phyloP scores from a whole-genome alignment of 331 rosid genomes.

The Ulmus americana region DNA sequence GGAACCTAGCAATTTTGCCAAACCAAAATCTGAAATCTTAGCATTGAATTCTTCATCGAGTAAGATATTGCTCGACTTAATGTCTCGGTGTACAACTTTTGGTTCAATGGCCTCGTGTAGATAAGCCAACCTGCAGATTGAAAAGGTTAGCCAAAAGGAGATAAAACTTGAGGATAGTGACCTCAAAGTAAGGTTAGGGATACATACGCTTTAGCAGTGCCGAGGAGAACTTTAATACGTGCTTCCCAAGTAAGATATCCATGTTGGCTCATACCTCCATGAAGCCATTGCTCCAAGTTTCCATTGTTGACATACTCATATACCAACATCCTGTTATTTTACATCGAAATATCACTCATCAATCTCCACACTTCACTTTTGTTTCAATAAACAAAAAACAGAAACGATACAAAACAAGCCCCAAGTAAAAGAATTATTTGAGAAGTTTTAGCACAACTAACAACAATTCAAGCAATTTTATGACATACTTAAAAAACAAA shows the following conservation, averaged over 20 bases:
- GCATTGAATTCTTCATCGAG: slow-evolving; percentile 80
- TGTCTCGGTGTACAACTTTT: slow-evolving; percentile 91
- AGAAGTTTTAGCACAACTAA: too few relatives aligned
- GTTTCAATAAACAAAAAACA: not conserved
- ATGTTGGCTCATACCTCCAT: slow-evolving; percentile 78
- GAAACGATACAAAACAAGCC: too few relatives aligned
- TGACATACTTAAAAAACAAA: not conserved
- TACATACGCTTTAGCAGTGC: slow-evolving; percentile 87
- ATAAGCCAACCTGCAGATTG: slow-evolving; percentile 65
- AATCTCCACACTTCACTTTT: not conserved
- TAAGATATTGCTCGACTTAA: slow-evolving; percentile 82
- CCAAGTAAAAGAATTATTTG: too few relatives aligned
- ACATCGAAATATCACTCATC: not conserved
- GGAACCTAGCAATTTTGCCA: slow-evolving; percentile 77
- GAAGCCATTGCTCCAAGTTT: slow-evolving; percentile 91
- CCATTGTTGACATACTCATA: slow-evolving; percentile 91
- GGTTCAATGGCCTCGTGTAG: slow-evolving; percentile 94
- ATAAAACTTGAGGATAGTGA: slow-evolving; percentile 10
- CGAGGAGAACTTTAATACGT: slow-evolving; percentile 78
- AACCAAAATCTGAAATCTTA: slow-evolving; percentile 85
- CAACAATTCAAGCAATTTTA: not conserved
- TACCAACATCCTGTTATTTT: slow-evolving; percentile 64
- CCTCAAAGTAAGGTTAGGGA: slow-evolving; percentile 14
- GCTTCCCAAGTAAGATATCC: slow-evolving; percentile 95
- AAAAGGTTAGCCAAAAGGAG: slow-evolving; percentile 20